Base-by-base conservation (phyloP, 2,329 filamentous ascomycete species). In the Aspergillus costaricaensis region DNA sequence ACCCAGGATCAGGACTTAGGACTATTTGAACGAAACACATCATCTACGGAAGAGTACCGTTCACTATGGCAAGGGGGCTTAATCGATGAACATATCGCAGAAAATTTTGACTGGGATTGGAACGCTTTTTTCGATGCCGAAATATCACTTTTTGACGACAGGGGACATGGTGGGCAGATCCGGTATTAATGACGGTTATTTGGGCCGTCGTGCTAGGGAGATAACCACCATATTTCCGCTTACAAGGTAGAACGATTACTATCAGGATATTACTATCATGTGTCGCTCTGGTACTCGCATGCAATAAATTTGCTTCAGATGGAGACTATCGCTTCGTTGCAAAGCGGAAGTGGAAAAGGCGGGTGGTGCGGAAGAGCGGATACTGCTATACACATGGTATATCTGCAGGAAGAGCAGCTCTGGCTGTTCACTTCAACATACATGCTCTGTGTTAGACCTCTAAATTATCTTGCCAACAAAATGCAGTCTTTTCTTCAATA, bases 401-500 rank as follows among this genome's bases (percentile, higher is more conserved):
- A 14, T 30, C 19, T 55, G 23, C 41, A 38, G 6, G 27, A 19
- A 23, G 4, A 44, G 14, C 19, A 14, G 15, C 19, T 23, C 17
- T 23, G 19, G 19, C 19, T 21, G n/a, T 3, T 14, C 41, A 21
- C 1, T 21, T 44, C 17, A 23, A 4, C 21, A 9, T 19, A 14
- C 5, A 23, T 21, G 19, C 19, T 23, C 41, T 23, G 19, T 5
- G 7, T 19, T 10, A 0, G n/a, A 19, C 10, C 14, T 12, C 4
- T 44, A 2, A 10, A 23, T 44, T 14, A 12, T 8, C 10, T 14
- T 23, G 19, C 4, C 0, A 23, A 12, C 53, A 41, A 48, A 7
- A 72, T 72, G 70, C 70, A 73, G 41, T 70, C 69, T 3, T 57
- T 70, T 48, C 51, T 66, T 14, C 69, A 72, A 51, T 72, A 72